Evolutionary conservation across 768 basidiomycete genomes (phyloP).

Genomic region (Wakefieldia striispora): DNA sequence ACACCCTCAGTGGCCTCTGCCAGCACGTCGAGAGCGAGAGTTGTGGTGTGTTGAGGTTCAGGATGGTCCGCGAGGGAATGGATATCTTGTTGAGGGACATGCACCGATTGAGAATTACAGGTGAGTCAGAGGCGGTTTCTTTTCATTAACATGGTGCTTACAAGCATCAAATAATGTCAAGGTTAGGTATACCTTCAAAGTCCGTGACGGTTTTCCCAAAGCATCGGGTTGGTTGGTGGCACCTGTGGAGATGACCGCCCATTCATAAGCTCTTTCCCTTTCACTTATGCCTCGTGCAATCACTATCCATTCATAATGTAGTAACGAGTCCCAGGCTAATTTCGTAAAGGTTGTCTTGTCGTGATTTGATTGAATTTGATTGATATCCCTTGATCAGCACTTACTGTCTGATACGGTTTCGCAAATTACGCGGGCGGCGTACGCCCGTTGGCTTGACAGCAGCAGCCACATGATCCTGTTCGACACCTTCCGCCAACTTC

Average conservation of each 20-base stretch:
- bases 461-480: constrained; percentile 15
- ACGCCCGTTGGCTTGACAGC: constrained; percentile 18
- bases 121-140: constrained; percentile 4
- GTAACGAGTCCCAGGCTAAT: background rate
- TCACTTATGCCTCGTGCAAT: constrained; percentile 16
- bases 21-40: constrained; percentile 63
- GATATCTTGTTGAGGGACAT: constrained; percentile 29
- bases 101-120: constrained; percentile 10
- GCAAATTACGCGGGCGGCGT: constrained; percentile 1
- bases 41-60: constrained; percentile 55
- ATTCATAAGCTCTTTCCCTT: constrained; percentile 12
- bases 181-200: constrained; percentile 22
- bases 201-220: constrained; percentile 21
- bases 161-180: constrained; percentile 8
- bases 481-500: constrained; percentile 9
- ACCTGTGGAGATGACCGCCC: constrained; percentile 20
- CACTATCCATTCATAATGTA: constrained; percentile 2
- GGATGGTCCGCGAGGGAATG: constrained; percentile 38
- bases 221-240: constrained; percentile 16
- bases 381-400: constrained; percentile 11
- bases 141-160: background rate
- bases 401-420: constrained; percentile 1
- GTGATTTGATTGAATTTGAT: constrained; percentile 14
- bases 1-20: constrained; percentile 54
- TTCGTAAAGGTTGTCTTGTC: constrained; percentile 7